Evolutionary conservation across 768 basidiomycete species (phyloP).

Genomic region (Suillus americanus): DNA sequence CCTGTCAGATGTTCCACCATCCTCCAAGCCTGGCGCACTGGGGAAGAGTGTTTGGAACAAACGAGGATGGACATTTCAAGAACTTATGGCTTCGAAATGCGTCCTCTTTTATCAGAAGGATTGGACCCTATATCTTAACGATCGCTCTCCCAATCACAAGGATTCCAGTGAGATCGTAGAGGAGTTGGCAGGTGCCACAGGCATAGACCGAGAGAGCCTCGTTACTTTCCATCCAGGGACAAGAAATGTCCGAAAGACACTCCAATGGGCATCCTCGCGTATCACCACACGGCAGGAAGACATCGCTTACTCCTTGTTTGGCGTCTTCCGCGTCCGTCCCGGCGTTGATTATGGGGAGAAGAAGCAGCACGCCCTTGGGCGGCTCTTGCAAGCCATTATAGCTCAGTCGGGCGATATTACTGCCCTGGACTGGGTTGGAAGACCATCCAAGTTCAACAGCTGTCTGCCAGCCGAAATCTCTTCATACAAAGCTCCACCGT

Average conservation of each 20-base stretch:
- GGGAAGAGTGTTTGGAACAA: background rate
- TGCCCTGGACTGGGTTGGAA: background rate
- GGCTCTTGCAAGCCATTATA: background rate
- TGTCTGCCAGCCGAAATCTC: background rate
- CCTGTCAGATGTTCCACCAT: background rate
- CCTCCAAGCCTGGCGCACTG: background rate
- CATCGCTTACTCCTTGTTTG: background rate
- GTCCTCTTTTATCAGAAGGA: background rate
- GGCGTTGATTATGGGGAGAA: background rate
- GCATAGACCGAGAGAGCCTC: background rate
- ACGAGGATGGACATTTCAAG: background rate
- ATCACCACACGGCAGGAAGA: background rate
- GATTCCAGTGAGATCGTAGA: background rate
- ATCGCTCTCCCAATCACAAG: background rate
- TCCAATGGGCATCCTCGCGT: background rate
- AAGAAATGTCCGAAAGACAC: background rate
- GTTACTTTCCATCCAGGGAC: background rate
- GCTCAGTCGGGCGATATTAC: background rate
- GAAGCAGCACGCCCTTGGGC: background rate
- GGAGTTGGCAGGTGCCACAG: background rate
- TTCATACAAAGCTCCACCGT: background rate
- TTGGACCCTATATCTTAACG: background rate
- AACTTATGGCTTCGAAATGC: background rate
- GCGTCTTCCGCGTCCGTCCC: background rate
- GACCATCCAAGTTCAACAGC: background rate